Base-by-base conservation (phyloP, 106 monocot genomes). In the Dendrobium nobile region DNA sequence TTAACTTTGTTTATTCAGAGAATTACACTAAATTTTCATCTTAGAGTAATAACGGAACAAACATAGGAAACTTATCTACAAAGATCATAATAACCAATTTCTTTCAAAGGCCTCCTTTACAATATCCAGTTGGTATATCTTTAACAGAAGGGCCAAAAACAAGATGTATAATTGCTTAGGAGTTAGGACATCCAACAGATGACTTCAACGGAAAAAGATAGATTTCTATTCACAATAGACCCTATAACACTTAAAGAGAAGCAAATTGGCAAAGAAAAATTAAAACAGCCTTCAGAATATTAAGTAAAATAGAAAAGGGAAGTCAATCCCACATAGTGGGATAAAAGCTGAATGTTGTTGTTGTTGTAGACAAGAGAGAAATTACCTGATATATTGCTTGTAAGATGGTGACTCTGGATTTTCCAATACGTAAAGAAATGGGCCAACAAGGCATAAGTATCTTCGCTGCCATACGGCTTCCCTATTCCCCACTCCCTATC, bases 381-480 rank as follows among this genome's bases (percentile, higher is more conserved):
- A 16, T 77, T 70, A 99, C 99, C 99, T 95, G 86, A 91, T 10
- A 87, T 82, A 99, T 37, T 99, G 89, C 73, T 91, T 99, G 70
- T 99, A 99, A 68, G 88, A 83, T 81, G 85, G 84, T 55, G 95
- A 99, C 27, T 82, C 41, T 41, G 95, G 89, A 88, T 54, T 87
- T 43, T 99, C 99, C 81, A 99, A 67, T 83, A 99, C 72, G 79
- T 99, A 99, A 28, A 99, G 91, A 84, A 87, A 99, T 27, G 93
- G 93, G 7, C 99, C 99, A 85, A 95, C 89, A 47, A 99, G 86
- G 82, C 79, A 90, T 74, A 93, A 78, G 79, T 90, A 99, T 87
- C 95, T 91, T 22, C 80, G 89, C 79, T 99, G 99, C 99, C 99
- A 95, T 45, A 88, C 78, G 85, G 99, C 92, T 88, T 99, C 99